These are phyloP conservation scores for Articulospora tetracladia DNA, from an alignment of 495 filamentous ascomycete genomes.

Conservation along the genomic window DNA sequence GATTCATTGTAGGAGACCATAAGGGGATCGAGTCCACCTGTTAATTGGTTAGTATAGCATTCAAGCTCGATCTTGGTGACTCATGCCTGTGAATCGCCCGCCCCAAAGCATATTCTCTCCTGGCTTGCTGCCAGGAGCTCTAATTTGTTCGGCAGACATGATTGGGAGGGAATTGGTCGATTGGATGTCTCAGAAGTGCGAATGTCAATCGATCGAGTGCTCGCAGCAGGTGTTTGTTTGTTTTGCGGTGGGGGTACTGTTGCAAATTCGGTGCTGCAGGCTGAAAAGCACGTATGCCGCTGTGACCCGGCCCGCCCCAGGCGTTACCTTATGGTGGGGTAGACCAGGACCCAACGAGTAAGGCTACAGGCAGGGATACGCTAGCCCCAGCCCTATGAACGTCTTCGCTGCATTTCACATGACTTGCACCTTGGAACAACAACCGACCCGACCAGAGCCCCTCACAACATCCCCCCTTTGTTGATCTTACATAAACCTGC, in stretches of 20 bases:
- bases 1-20: slow-evolving; percentile 90
- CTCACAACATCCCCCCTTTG: neutral
- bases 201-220: slow-evolving; percentile 4
- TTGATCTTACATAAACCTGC: neutral
- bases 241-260: neutral
- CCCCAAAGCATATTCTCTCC: slow-evolving; percentile 26
- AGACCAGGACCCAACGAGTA: neutral
- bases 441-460: neutral
- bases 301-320: too few relatives aligned
- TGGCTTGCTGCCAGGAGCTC: slow-evolving; percentile 26
- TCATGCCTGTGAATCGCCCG: slow-evolving; percentile 24
- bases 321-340: neutral
- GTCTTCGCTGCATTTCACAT: neutral
- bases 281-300: neutral
- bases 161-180: slow-evolving; percentile 15
- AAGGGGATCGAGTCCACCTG: slow-evolving; percentile 78
- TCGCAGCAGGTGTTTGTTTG: neutral
- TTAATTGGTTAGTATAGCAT: slow-evolving; percentile 6
- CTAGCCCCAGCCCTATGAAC: neutral
- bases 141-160: slow-evolving; percentile 21
- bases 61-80: neutral
- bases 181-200: too few relatives aligned
- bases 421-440: too few relatives aligned
- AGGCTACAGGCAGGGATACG: too few relatives aligned
- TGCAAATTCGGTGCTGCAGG: neutral